Base-by-base conservation (phyloP, 1,139 yeast genomes). In the Yamadazyma diospyri region DNA sequence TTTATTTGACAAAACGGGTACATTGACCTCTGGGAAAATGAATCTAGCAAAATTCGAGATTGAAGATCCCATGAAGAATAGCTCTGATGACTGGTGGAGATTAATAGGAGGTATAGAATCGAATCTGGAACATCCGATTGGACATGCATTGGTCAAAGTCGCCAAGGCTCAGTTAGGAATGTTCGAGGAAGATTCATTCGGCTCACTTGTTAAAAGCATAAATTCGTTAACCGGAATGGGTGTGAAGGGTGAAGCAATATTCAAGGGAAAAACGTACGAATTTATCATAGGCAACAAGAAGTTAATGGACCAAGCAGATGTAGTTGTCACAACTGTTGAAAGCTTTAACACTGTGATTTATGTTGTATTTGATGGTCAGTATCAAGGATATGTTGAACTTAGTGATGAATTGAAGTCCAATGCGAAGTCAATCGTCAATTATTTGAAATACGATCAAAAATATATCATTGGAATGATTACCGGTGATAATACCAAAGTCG, bases 1-100 rank as follows among this genome's bases (percentile, higher is more conserved):
- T 16, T 64, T 94, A 22, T 89, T 94, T 55, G 98, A 94, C 60
- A 94, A 94, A 57, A 94, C 99, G 0, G 98, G 98, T 2, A 94
- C 98, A 0, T 65, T 94, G 32, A 94, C 99, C 0, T 67, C 82
- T 1, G 98, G 98, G 9, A 64, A 73, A 30, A 85, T 94, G 94
- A 60, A 59, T 7, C 76, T 85, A 3, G 36, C 31, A 30, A 33
- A 17, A 14, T 42, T 25, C 23, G 32, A 38, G 8, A 27, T 48
- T 12, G 17, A 11, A 8, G 23, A 10, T 6, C 9, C 15, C 7
- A 16, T 11, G 8, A 14, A 49, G 7, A 26, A 40, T 5, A 51
- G 46, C 10, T 6, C 15, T 4, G 13, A 23, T n/a, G 24, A 30
- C 10, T 64, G 81, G 65, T 80, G 94, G 87, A 57, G 64, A 9